Conservation (phyloP, 345 rosid genomes). For the Linum usitatissimum region DNA sequence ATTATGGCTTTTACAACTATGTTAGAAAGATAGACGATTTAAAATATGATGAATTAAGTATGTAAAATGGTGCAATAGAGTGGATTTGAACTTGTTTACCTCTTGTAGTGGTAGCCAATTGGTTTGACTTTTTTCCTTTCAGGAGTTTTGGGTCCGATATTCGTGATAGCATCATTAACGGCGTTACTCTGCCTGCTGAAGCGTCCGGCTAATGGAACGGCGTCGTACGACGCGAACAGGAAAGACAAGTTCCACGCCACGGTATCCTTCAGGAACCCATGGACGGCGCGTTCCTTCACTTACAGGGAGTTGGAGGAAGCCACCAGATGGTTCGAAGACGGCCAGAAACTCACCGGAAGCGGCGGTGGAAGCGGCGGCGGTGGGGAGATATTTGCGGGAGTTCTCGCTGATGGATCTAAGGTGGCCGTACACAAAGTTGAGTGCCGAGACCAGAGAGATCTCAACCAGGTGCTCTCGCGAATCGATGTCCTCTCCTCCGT, state of each 20-base stretch:
- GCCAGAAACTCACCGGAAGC: conserved; percentile 38
- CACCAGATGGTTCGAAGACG: conserved; percentile 47
- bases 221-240: conserved; percentile 20
- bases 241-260: conserved; percentile 30
- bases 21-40: too few species aligned
- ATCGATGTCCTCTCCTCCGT: conserved; percentile 50
- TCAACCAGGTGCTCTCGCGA: conserved; percentile 42
- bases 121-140: conserved; percentile 1
- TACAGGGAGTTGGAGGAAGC: conserved; percentile 71
- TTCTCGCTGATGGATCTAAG: conserved; percentile 51
- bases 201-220: conserved; percentile 29
- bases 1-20: too few species aligned
- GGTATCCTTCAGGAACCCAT: conserved; percentile 56
- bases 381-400: conserved; percentile 34
- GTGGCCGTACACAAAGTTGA: conserved; percentile 57
- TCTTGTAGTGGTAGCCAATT: neutral
- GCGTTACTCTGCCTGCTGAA: conserved; percentile 45
- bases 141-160: conserved; percentile 43
- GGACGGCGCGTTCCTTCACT: conserved; percentile 49
- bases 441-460: conserved; percentile 42
- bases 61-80: neutral
- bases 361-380: conserved; percentile 22
- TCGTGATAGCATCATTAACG: conserved; percentile 36
- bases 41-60: too few species aligned
- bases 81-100: neutral